A percentile compares a stretch with the other conserved stretches of the same genome.
phyloP scores from a whole-genome alignment of 1,284 basidiomycete genomes.

The Ustilago nuda region DNA sequence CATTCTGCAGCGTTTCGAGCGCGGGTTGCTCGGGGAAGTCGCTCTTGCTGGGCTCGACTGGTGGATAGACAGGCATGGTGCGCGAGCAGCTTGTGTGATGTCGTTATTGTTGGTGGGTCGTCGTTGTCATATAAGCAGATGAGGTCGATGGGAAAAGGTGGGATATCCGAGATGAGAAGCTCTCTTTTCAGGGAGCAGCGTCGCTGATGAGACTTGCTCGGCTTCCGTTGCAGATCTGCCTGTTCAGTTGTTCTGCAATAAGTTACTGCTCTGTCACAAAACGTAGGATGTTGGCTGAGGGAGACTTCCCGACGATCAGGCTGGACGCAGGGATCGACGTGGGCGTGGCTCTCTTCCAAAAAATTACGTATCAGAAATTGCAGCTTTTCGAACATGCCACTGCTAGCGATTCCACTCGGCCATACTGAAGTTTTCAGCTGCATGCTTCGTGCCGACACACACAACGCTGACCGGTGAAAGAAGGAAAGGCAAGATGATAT shows the following conservation, averaged over 20 bases:
- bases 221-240: too few relatives aligned
- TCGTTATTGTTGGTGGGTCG: not conserved
- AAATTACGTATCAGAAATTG: not conserved
- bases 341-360: slow-evolving; percentile 5
- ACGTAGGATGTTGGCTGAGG: too few relatives aligned
- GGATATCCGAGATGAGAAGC: not conserved
- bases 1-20: slow-evolving; percentile 30
- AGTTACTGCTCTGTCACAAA: too few relatives aligned
- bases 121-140: not conserved
- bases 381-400: not conserved
- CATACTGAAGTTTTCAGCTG: not conserved
- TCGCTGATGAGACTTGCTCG: too few relatives aligned
- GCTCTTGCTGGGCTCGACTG: slow-evolving; percentile 38
- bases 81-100: not conserved
- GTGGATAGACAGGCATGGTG: slow-evolving; percentile 51
- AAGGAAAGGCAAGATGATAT: too few relatives aligned
- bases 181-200: too few relatives aligned
- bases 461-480: too few relatives aligned
- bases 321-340: slow-evolving; percentile 16
- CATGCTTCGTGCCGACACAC: too few relatives aligned
- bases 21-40: slow-evolving; percentile 45
- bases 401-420: slow-evolving; percentile 27
- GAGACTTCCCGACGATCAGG: not conserved
- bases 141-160: not conserved
- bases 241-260: too few relatives aligned